Base-by-base conservation (phyloP, 225 moss, liverwort and hornwort species). In the Sphagnum contortum region DNA sequence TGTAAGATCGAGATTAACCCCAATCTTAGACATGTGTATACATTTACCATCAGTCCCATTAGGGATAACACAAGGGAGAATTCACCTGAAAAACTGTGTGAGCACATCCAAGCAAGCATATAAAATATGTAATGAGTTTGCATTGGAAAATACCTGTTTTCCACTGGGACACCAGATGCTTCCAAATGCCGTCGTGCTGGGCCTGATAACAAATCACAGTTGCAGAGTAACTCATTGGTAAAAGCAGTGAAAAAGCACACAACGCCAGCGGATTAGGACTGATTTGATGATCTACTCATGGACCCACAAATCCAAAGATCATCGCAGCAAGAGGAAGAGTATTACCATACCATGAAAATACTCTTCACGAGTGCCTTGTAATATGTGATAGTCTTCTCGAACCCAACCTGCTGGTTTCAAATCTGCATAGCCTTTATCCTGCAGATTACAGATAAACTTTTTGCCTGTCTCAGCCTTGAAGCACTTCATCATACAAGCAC, bases 131-230 rank as follows among this genome's bases (percentile, higher is more conserved):
- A 0, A 1, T 29, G 29, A 29, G 29, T 29, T 29, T 29, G 29
- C 29, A 29, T 29, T 29, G 29, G 29, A 44, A 14, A 46, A 4
- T 71, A 88, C 89, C 87, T 90, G 57, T 88, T 93, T 72, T 98
- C 98, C 45, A 98, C 91, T 49, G 98, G 98, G 66, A 98, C 87
- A 48, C 98, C 98, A 55, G 98, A 98, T 59, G 89, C 87, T 60
- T 93, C 91, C 66, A 98, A 79, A 77, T 98, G 98, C 44, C 82
- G 79, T 45, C 98, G 81, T 1, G 98, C 98, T 59, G 93, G 89
- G 52, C 89, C 84, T 87, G 75, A 55, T 45, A 50, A 68, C 29
- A 66, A 8, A 52, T 9, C 52, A 52, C 52, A 52, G 52, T 52
- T 52, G 52, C 9, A 9, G 7, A 52, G 6, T 9, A 52, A 52